Evolutionary conservation across 306 rosid genomes (phyloP).

Genomic region (Adenanthera pavonina): DNA sequence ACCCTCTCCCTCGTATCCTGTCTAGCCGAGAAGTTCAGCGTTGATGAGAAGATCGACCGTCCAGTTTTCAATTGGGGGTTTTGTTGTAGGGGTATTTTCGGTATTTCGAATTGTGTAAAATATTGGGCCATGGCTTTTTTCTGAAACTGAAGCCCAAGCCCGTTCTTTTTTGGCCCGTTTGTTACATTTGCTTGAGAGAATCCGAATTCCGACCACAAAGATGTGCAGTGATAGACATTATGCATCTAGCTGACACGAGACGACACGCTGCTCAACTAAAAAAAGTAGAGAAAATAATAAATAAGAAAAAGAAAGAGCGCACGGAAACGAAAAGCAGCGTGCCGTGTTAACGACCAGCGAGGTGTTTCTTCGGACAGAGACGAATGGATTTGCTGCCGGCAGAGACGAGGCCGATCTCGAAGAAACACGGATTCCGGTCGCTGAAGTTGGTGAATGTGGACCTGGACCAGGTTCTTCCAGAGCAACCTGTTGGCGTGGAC

Average conservation of each 20-base stretch:
- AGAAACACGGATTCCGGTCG: conserved; percentile 89
- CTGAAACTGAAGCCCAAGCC: not conserved
- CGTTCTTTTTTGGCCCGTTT: not conserved
- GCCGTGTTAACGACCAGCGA: not conserved
- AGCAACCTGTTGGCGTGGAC: conserved; percentile 67
- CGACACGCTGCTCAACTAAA: not conserved
- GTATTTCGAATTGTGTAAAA: not conserved
- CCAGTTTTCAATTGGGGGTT: not conserved
- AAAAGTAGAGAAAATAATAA: not conserved
- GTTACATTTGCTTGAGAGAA: not conserved
- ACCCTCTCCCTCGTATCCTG: not conserved
- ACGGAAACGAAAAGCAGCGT: conserved; percentile 3
- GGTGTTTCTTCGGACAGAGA: not conserved
- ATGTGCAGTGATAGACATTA: not conserved
- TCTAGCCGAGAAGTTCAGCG: not conserved
- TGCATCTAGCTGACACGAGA: not conserved
- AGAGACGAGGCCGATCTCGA: conserved; percentile 59
- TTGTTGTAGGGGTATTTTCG: not conserved
- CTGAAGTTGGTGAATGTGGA: conserved; percentile 72
- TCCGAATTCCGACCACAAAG: not conserved
- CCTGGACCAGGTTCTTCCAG: conserved; percentile 64
- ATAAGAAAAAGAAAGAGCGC: not conserved
- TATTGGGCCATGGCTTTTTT: not conserved
- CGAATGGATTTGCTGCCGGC: conserved; percentile 81
- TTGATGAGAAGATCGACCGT: not conserved